phyloP scores from a whole-genome alignment of 31 red algal genomes.

The Asparagopsis taxiformis region DNA sequence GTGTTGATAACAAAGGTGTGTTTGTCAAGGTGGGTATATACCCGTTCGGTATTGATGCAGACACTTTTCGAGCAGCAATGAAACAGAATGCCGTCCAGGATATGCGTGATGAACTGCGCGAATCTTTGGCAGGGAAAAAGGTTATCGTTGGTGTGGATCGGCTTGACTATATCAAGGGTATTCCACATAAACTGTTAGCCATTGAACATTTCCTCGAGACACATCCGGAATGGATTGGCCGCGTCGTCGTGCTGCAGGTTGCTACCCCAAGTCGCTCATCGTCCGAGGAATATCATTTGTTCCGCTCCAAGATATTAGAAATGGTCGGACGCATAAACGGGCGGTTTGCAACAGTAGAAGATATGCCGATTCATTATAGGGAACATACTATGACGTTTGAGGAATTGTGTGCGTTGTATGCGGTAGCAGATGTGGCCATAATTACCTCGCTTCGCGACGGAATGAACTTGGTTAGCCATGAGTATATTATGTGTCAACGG shows the following conservation, averaged over 20 bases:
- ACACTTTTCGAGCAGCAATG: constrained; percentile 76
- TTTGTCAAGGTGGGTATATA: constrained; percentile 81
- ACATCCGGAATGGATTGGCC: constrained; percentile 88
- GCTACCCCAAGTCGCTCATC: constrained; percentile 75
- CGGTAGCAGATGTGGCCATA: constrained; percentile 83
- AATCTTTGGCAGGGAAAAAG: constrained; percentile 67
- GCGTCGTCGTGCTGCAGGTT: constrained; percentile 93
- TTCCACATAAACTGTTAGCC: constrained; percentile 95
- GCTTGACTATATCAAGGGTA: constrained; percentile 97
- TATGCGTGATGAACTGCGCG: constrained; percentile 57
- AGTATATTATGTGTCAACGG: constrained; percentile 91
- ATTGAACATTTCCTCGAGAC: constrained; percentile 89
- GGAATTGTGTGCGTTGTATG: constrained; percentile 82
- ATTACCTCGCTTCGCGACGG: constrained; percentile 93
- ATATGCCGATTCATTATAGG: constrained; percentile 90
- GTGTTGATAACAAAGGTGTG: constrained; percentile 79
- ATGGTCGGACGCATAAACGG: constrained; percentile 93
- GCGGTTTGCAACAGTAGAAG: constrained; percentile 80
- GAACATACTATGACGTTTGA: constrained; percentile 86
- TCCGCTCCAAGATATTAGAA: constrained; percentile 83
- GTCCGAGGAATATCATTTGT: constrained; percentile 78
- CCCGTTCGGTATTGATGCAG: constrained; percentile 93
- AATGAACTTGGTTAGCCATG: constrained; percentile 93
- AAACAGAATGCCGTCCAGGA: constrained; percentile 55
- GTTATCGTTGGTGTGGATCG: constrained; percentile 93